phyloP scores from a whole-genome alignment of 371 early-diverging fungal genomes.

The Apophysomyces ossiformis region DNA sequence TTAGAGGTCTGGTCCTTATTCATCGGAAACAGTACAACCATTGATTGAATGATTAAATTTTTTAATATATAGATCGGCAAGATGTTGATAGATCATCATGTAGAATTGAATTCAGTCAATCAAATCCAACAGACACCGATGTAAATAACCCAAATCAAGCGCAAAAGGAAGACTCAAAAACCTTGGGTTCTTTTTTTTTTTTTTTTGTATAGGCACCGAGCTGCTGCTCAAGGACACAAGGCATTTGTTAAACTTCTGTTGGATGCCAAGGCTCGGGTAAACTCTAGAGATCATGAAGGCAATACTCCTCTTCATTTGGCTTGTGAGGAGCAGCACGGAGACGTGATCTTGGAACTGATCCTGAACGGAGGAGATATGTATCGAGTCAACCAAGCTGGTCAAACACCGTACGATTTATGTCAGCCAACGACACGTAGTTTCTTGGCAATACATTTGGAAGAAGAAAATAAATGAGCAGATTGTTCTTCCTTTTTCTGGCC shows the following conservation, averaged over 20 bases:
- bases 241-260: constrained; percentile 49
- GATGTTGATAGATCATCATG: constrained; percentile 47
- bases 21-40: background rate
- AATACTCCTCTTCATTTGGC: constrained; percentile 68
- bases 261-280: constrained; percentile 49
- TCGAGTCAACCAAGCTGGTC: constrained; percentile 45
- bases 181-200: background rate
- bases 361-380: constrained; percentile 55
- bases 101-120: constrained; percentile 49
- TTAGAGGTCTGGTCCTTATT: constrained; percentile 30
- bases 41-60: background rate
- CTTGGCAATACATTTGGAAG: constrained; percentile 7
- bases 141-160: constrained; percentile 29
- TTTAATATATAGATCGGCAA: constrained; percentile 32
- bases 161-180: too few relatives aligned
- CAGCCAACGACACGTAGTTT: constrained; percentile 11
- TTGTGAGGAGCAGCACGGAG: constrained; percentile 67
- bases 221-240: constrained; percentile 53
- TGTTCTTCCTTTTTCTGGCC: too few relatives aligned
- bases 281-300: constrained; percentile 50
- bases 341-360: constrained; percentile 51
- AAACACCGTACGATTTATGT: constrained; percentile 50
- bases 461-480: background rate
- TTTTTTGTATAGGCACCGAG: constrained; percentile 50
- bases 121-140: constrained; percentile 57